Percentiles rank a stretch among this genome's conserved stretches.
phyloP scores from a whole-genome alignment of 169 alveolate species.

The Cryptosporidium felis region DNA sequence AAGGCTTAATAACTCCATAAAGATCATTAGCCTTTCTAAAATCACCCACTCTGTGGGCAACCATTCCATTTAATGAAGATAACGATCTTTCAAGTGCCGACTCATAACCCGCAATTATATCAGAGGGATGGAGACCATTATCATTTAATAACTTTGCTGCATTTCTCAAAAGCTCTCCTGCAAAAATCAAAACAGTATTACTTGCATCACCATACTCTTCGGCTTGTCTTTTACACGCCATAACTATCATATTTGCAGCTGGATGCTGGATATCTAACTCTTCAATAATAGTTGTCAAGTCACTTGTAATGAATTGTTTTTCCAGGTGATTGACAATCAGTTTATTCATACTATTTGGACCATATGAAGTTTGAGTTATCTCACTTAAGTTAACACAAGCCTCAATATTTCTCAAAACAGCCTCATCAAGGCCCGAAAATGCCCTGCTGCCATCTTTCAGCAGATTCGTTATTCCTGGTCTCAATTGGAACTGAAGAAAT shows the following conservation, averaged over 20 bases:
- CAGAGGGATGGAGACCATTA: constrained; percentile 95
- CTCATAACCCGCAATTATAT: constrained; percentile 96
- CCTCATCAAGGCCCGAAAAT: constrained; percentile 91
- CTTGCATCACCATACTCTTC: constrained; percentile 98
- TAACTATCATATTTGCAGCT: constrained; percentile 97
- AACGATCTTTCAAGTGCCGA: constrained; percentile 89
- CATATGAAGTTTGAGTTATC: constrained; percentile 94
- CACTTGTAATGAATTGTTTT: constrained; percentile 95
- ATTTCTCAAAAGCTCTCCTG: constrained; percentile 95
- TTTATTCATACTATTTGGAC: constrained; percentile 97
- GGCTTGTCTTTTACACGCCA: constrained; percentile 96
- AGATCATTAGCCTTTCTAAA: constrained; percentile 73
- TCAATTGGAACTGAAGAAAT: constrained; percentile 60
- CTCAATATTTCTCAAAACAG: constrained; percentile 91
- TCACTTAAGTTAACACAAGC: constrained; percentile 92
- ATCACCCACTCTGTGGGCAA: constrained; percentile 68
- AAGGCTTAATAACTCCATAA: constrained; percentile 72
- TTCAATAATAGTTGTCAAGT: constrained; percentile 94
- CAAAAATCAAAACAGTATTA: constrained; percentile 94
- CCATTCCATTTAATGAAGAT: constrained; percentile 80
- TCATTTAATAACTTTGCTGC: constrained; percentile 89
- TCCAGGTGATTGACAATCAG: constrained; percentile 96
- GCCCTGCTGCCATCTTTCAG: constrained; percentile 90
- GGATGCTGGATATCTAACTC: constrained; percentile 99
- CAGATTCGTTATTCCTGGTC: constrained; percentile 73